phyloP scores from a whole-genome alignment of 2,329 filamentous ascomycete genomes.

The Colletotrichum brevisporum region DNA sequence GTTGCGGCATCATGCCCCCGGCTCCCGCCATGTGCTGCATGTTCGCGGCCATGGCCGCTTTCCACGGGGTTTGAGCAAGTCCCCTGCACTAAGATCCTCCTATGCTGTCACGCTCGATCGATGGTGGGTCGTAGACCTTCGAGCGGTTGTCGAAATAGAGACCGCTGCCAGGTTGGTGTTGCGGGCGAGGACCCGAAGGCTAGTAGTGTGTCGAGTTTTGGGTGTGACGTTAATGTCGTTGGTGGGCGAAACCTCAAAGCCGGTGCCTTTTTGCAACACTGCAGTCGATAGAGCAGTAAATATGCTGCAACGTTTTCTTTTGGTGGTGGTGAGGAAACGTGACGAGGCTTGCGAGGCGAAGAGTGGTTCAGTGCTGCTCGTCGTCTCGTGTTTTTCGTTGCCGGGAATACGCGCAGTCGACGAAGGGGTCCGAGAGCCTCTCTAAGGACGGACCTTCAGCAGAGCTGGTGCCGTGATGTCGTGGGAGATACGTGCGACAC shows the following conservation, averaged over 20 bases:
- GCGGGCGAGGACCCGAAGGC: too few relatives aligned
- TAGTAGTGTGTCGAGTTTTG: too few relatives aligned
- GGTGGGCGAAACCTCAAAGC: too few relatives aligned
- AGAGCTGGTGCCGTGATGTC: not conserved
- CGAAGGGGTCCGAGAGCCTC: constrained; percentile 17
- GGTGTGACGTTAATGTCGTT: too few relatives aligned
- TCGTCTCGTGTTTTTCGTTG: constrained; percentile 37
- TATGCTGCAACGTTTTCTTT: not conserved
- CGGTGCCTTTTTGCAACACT: too few relatives aligned
- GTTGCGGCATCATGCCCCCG: constrained; percentile 61
- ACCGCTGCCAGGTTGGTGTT: constrained; percentile 14
- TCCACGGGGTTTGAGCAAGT: constrained; percentile 41
- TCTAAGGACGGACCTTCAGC: not conserved
- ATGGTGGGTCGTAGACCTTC: constrained; percentile 12
- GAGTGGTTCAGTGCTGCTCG: constrained; percentile 23
- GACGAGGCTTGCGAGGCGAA: constrained; percentile 16
- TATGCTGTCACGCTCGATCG: constrained; percentile 29
- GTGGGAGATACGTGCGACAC: not conserved
- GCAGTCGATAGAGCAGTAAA: too few relatives aligned
- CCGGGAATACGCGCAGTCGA: constrained; percentile 32
- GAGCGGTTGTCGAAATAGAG: constrained; percentile 15
- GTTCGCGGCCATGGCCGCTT: constrained; percentile 72
- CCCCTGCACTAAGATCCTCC: constrained; percentile 10
- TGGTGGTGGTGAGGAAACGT: not conserved
- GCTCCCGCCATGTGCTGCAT: constrained; percentile 69